Conservation (phyloP, 495 filamentous ascomycete genomes). For the Staphylotrichum longicolle region DNA sequence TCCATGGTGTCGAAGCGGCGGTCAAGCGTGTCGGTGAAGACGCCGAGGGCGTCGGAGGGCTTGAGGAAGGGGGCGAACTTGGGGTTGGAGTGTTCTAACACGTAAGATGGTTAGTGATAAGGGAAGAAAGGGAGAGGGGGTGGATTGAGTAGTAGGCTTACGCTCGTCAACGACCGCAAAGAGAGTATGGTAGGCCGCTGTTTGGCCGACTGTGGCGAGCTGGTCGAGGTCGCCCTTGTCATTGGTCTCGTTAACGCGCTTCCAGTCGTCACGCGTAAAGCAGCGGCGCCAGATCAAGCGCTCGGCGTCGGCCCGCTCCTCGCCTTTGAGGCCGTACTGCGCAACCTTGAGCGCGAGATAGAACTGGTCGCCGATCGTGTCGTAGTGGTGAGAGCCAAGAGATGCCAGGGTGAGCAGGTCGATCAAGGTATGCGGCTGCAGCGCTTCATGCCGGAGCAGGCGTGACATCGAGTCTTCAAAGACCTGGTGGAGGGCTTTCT, state of each 20-base stretch:
- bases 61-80: slow-evolving; percentile 43
- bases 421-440: slow-evolving; percentile 66
- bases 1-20: slow-evolving; percentile 52
- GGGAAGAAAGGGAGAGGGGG: background rate
- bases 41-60: slow-evolving; percentile 53
- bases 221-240: slow-evolving; percentile 51
- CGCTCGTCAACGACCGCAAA: slow-evolving; percentile 44
- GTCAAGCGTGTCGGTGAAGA: slow-evolving; percentile 52
- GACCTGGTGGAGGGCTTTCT: slow-evolving; percentile 60
- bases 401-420: slow-evolving; percentile 79
- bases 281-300: slow-evolving; percentile 83
- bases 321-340: slow-evolving; percentile 51
- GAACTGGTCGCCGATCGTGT: slow-evolving; percentile 55
- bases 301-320: slow-evolving; percentile 55
- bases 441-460: slow-evolving; percentile 63
- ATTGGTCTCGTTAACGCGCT: slow-evolving; percentile 54
- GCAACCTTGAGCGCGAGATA: slow-evolving; percentile 70
- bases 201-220: slow-evolving; percentile 44
- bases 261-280: slow-evolving; percentile 76
- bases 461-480: slow-evolving; percentile 63
- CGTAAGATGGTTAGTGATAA: background rate
- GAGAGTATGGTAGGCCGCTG: slow-evolving; percentile 50
- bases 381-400: slow-evolving; percentile 38
- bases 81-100: slow-evolving; percentile 28
- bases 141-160: slow-evolving; percentile 34